phyloP scores from a whole-genome alignment of 768 basidiomycete genomes.

The Lactarius trivialis region DNA sequence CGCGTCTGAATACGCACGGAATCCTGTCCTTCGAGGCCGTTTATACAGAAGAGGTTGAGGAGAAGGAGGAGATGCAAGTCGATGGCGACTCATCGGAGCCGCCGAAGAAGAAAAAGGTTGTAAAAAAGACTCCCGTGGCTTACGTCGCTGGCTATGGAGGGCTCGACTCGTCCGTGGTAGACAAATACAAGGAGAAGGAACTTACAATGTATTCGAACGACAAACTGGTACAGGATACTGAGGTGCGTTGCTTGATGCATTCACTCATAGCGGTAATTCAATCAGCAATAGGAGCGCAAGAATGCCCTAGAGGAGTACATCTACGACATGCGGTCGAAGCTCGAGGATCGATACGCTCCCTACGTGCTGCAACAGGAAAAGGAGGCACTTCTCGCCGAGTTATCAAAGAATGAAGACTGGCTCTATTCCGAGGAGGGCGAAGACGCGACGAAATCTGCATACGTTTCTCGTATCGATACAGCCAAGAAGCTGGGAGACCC shows the following conservation, averaged over 20 bases:
- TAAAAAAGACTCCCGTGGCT: conserved; percentile 77
- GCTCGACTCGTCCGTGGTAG: conserved; percentile 57
- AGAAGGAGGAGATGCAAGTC: conserved; percentile 63
- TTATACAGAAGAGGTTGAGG: conserved; percentile 78
- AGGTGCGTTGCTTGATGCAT: conserved; percentile 45
- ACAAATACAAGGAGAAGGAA: conserved; percentile 73
- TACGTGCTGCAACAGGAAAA: conserved; percentile 77
- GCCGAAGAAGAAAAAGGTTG: conserved; percentile 81
- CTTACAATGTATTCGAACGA: conserved; percentile 84
- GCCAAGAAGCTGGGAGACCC: conserved; percentile 86
- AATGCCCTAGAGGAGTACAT: conserved; percentile 99
- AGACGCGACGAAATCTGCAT: conserved; percentile 93
- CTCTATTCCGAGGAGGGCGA: conserved; percentile 95
- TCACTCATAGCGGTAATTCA: conserved; percentile 5
- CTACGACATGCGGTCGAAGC: conserved; percentile 89
- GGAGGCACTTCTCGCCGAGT: conserved; percentile 57
- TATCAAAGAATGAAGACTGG: conserved; percentile 89
- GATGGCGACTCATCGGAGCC: conserved; percentile 41
- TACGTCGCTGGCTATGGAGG: conserved; percentile 60
- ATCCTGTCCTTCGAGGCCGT: conserved; percentile 80
- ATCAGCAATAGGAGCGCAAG: conserved; percentile 73
- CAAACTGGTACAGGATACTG: conserved; percentile 96
- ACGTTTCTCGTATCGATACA: conserved; percentile 72
- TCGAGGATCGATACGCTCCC: conserved; percentile 78
- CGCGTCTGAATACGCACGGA: conserved; percentile 80